Percentiles rank a stretch among this genome's conserved stretches.
phyloP scores from a whole-genome alignment of 2,329 filamentous ascomycete species.

The Periconia digitata region DNA sequence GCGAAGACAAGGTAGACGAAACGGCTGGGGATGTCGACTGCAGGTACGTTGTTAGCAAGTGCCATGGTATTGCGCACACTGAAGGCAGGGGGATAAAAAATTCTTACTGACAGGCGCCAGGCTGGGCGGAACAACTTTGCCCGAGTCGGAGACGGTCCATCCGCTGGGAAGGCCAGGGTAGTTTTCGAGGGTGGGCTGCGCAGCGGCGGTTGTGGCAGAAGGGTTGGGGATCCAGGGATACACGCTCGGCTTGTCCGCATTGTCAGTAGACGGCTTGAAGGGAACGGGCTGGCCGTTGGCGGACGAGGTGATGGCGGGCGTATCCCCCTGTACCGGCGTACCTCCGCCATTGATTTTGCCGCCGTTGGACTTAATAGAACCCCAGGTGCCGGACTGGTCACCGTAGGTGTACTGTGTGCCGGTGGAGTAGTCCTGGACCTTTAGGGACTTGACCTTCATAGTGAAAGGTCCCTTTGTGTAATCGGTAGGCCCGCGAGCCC shows the following conservation, averaged over 20 bases:
- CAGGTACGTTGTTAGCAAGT: constrained; percentile 17
- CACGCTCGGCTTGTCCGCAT: constrained; percentile 58
- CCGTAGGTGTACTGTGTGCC: constrained; percentile 82
- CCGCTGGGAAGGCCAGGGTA: constrained; percentile 69
- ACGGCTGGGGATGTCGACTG: constrained; percentile 55
- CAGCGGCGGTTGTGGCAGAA: constrained; percentile 54
- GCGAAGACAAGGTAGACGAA: constrained; percentile 56
- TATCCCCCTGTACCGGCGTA: constrained; percentile 56
- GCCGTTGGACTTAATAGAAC: constrained; percentile 78
- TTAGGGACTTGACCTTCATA: constrained; percentile 78
- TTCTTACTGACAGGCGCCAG: constrained; percentile 68
- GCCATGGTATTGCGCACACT: neutral
- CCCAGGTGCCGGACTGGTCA: constrained; percentile 75
- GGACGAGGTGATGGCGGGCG: constrained; percentile 65
- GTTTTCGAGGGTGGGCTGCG: constrained; percentile 48
- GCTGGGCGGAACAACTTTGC: constrained; percentile 75
- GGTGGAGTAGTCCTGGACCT: constrained; percentile 89
- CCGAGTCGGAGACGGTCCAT: constrained; percentile 77
- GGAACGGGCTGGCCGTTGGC: constrained; percentile 67
- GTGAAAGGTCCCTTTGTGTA: constrained; percentile 81
- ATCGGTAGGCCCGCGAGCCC: constrained; percentile 85
- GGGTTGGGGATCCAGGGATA: constrained; percentile 66
- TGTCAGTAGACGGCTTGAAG: too few relatives aligned
- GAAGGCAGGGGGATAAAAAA: constrained; percentile 35
- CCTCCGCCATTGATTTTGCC: constrained; percentile 70